These are phyloP conservation scores for Neurospora hispaniola DNA, from an alignment of 495 filamentous ascomycete genomes.

Conservation along the genomic window DNA sequence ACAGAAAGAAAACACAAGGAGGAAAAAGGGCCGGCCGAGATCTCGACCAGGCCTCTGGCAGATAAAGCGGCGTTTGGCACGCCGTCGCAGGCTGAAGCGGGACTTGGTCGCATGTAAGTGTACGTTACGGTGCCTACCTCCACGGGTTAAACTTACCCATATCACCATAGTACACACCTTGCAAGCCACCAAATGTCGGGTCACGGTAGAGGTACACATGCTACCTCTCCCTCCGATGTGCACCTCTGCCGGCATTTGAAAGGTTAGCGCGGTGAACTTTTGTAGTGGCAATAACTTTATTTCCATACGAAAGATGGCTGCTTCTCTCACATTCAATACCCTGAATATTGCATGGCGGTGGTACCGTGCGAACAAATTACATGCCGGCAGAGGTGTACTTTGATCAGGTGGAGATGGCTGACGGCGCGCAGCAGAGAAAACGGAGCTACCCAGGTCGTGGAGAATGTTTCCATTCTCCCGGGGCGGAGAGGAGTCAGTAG, in stretches of 20 bases:
- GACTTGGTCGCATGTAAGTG: not conserved
- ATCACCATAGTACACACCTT: not conserved
- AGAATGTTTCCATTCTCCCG: not conserved
- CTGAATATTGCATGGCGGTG: too few species aligned
- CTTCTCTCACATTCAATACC: too few species aligned
- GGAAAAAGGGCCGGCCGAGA: not conserved
- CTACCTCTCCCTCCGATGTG: not conserved
- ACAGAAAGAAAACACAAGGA: not conserved
- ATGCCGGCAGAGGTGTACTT: not conserved
- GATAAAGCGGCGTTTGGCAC: not conserved
- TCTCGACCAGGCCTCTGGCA: not conserved
- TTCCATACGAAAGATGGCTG: too few species aligned
- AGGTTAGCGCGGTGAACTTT: too few species aligned
- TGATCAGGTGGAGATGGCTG: not conserved
- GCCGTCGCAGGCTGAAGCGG: not conserved
- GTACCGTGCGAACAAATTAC: too few species aligned
- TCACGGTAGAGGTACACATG: not conserved
- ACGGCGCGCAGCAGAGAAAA: not conserved
- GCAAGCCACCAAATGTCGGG: not conserved
- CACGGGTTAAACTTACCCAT: too few species aligned
- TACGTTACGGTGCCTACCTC: not conserved
- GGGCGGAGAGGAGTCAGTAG: not conserved
- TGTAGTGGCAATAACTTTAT: too few species aligned
- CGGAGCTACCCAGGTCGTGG: not conserved
- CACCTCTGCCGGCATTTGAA: too few species aligned